phyloP scores from a whole-genome alignment of 2,329 filamentous ascomycete species.

The Aspergillus udagawae region DNA sequence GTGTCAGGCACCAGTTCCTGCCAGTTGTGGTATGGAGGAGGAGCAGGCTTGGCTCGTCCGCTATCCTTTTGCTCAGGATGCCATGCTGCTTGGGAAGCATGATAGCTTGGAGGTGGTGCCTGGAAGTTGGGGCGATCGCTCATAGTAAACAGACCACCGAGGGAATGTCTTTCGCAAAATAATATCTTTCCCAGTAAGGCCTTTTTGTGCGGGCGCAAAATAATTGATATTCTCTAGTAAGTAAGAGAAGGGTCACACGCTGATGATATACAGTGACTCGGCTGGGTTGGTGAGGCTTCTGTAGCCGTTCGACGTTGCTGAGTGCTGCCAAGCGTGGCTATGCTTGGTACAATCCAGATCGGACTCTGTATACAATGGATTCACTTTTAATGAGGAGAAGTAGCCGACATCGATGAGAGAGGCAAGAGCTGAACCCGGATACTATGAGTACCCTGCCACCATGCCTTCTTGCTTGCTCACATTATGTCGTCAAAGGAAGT shows the following conservation, averaged over 20 bases:
- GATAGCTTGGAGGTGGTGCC: slow-evolving; percentile 19
- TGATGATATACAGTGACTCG: neutral
- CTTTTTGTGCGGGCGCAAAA: neutral
- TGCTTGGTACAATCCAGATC: slow-evolving; percentile 4
- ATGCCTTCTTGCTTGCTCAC: neutral
- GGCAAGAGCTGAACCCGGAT: neutral
- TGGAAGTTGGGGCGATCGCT: neutral
- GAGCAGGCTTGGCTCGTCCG: slow-evolving; percentile 22
- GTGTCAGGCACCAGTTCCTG: slow-evolving; percentile 56
- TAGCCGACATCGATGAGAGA: neutral
- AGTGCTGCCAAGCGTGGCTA: slow-evolving; percentile 18
- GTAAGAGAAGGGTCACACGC: neutral
- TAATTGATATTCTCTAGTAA: neutral
- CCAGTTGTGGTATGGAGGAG: slow-evolving; percentile 62
- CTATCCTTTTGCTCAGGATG: neutral
- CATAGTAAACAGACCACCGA: neutral
- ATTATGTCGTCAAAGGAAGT: neutral
- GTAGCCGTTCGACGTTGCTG: neutral
- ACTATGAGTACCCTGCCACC: neutral
- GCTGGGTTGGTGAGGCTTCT: neutral
- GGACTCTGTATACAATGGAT: neutral
- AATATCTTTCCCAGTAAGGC: neutral
- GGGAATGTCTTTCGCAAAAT: neutral
- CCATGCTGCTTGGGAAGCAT: slow-evolving; percentile 9
- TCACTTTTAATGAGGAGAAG: neutral